phyloP scores from a whole-genome alignment of 106 monocot species.

The Amphibolis antarctica region DNA sequence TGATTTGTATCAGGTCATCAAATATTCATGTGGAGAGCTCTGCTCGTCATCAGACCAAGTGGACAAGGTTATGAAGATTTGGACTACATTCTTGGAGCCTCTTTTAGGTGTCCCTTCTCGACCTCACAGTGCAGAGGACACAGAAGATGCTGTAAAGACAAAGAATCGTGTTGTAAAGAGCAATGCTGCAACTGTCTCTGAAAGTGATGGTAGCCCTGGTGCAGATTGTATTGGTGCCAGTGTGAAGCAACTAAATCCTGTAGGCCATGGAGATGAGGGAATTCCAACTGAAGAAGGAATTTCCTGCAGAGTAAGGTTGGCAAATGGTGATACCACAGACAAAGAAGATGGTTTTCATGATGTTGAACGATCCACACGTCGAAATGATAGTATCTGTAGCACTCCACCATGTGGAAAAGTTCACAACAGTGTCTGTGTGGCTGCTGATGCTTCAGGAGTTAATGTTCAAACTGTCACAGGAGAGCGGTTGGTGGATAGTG shows the following conservation, averaged over 20 bases:
- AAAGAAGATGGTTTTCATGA: conserved; percentile 47
- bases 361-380: conserved; percentile 18
- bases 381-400: conserved; percentile 23
- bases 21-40: conserved; percentile 81
- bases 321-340: conserved; percentile 38
- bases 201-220: conserved; percentile 28
- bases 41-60: conserved; percentile 69
- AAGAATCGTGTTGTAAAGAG: conserved; percentile 29
- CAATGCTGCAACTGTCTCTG: conserved; percentile 22
- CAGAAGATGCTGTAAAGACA: conserved; percentile 46
- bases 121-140: conserved; percentile 44
- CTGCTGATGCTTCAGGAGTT: conserved; percentile 44
- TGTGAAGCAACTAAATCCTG: conserved; percentile 23
- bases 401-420: conserved; percentile 27
- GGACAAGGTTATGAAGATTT: conserved; percentile 76
- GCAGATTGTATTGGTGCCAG: conserved; percentile 18
- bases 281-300: conserved; percentile 35
- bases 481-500: conserved; percentile 27
- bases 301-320: conserved; percentile 27
- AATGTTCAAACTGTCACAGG: conserved; percentile 19
- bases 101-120: conserved; percentile 43
- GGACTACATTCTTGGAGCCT: conserved; percentile 95
- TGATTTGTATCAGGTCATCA: conserved; percentile 70
- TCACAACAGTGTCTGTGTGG: conserved; percentile 14
- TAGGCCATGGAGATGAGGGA: conserved; percentile 30